Evolutionary conservation across 345 rosid genomes (phyloP), one percentile per base, ranked within the genome.

Genomic region (Hirschfeldia incana): DNA sequence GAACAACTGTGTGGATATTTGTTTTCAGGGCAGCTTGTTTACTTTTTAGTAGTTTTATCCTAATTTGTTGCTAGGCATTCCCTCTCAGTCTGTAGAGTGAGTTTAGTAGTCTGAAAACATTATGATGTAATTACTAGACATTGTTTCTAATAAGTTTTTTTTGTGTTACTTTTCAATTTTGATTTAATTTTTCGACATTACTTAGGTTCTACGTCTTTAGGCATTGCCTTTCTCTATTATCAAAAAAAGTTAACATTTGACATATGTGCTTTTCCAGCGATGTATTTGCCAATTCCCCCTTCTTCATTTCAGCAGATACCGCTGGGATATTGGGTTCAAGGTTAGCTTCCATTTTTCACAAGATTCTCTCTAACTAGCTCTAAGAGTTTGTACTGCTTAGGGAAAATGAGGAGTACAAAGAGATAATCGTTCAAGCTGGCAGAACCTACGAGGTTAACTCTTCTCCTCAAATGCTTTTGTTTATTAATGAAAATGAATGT

Each of bases 211-310:
- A 33, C 37, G n/a, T 62, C 17, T 62, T 76, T 78, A 72, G 67
- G 67, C 29, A 72, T 78, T 78, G 67, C 8, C 68, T 58, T 72
- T 67, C 69, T 26, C 62, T 61, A 73, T 58, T 74, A n/a, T n/a
- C n/a, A 29, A 53, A 32, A 21, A 39, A 29, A 15, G 2, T 16
- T 70, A 65, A 75, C 80, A 1, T 70, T 70, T 39, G 42, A 8
- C 68, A 53, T 64, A 85, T 70, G 63, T 80, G 68, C 29, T 30
- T 69, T 80, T 57, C 42, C 89, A 94, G 98, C 76, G 95, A 85
- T 85, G 98, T 94, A 67, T 91, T 94, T 78, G 94, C 86, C 69
- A 90, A 94, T 82, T 81, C 98, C 69, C 98, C 98, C 30, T 94
- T 91, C 92, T 90, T 94, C 84, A 90, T 94, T 81, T 88, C 97